Conservation (phyloP, 768 basidiomycete genomes). For the Boletus coccyginus region DNA sequence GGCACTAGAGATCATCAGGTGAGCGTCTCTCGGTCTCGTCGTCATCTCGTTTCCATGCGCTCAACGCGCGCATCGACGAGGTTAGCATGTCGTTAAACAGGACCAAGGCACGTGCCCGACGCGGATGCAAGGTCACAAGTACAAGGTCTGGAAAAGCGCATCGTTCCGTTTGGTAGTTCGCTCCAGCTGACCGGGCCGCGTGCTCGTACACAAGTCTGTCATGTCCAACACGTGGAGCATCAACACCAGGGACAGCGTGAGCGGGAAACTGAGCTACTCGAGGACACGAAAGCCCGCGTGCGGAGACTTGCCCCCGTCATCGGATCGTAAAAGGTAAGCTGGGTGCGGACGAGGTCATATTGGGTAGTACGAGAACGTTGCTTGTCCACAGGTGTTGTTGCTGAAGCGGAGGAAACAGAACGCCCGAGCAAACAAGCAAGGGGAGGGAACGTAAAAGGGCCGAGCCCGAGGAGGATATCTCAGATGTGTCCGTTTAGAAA, state of each 20-base stretch:
- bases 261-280: constrained; percentile 9
- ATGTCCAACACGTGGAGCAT: constrained; percentile 7
- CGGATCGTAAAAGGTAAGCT: constrained; percentile 9
- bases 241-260: constrained; percentile 3
- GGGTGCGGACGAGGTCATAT: neutral
- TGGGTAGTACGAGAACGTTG: constrained; percentile 12
- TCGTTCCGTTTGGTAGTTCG: too few species aligned
- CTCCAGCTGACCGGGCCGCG: neutral
- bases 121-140: constrained; percentile 10
- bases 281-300: constrained; percentile 4
- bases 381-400: neutral
- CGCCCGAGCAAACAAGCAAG: neutral
- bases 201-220: constrained; percentile 7
- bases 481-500: constrained; percentile 6
- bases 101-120: constrained; percentile 9
- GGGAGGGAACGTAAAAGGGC: constrained; percentile 3
- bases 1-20: too few species aligned
- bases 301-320: constrained; percentile 4
- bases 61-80: too few species aligned
- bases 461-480: constrained; percentile 2
- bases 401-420: constrained; percentile 4
- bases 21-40: too few species aligned
- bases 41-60: too few species aligned
- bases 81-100: constrained; percentile 10
- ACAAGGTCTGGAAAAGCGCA: constrained; percentile 2